Percentiles rank a stretch among this genome's conserved stretches.
Conservation (phyloP, 2,329 filamentous ascomycete species). For the Apiospora aurea region DNA sequence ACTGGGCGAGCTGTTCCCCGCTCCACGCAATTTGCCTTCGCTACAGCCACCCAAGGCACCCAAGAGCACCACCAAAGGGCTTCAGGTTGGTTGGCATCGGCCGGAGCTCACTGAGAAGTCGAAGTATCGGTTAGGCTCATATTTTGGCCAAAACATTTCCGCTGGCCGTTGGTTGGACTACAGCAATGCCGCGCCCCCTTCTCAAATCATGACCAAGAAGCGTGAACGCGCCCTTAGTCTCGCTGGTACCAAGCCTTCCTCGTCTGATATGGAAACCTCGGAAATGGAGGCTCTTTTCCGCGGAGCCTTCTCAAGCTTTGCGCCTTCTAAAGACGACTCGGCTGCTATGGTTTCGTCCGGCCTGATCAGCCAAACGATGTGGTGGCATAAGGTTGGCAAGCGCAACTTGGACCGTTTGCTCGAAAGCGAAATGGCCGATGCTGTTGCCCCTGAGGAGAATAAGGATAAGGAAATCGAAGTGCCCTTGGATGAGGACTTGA, state of each 20-base stretch:
- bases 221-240: conserved; percentile 75
- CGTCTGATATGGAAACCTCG: conserved; percentile 63
- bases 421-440: conserved; percentile 53
- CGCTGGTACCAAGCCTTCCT: conserved; percentile 64
- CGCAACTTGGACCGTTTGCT: conserved; percentile 71
- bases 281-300: conserved; percentile 79
- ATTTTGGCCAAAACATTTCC: conserved; percentile 70
- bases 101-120: conserved; percentile 63
- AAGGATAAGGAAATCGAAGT: conserved; percentile 37
- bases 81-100: conserved; percentile 59
- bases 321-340: conserved; percentile 76
- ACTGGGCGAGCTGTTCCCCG: conserved; percentile 77
- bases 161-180: conserved; percentile 76
- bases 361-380: conserved; percentile 69
- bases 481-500: conserved; percentile 56
- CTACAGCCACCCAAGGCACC: conserved; percentile 76
- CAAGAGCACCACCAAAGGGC: conserved; percentile 72
- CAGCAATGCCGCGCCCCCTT: conserved; percentile 66
- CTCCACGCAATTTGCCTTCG: conserved; percentile 68
- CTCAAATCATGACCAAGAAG: conserved; percentile 66
- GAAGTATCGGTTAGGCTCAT: conserved; percentile 62
- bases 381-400: conserved; percentile 78
- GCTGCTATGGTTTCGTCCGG: conserved; percentile 73
- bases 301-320: conserved; percentile 81
- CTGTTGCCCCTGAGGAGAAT: conserved; percentile 44